Percentiles rank a stretch among this genome's conserved stretches.
Conservation (phyloP, 1,284 basidiomycete species). For the Tranzscheliella williamsii region DNA sequence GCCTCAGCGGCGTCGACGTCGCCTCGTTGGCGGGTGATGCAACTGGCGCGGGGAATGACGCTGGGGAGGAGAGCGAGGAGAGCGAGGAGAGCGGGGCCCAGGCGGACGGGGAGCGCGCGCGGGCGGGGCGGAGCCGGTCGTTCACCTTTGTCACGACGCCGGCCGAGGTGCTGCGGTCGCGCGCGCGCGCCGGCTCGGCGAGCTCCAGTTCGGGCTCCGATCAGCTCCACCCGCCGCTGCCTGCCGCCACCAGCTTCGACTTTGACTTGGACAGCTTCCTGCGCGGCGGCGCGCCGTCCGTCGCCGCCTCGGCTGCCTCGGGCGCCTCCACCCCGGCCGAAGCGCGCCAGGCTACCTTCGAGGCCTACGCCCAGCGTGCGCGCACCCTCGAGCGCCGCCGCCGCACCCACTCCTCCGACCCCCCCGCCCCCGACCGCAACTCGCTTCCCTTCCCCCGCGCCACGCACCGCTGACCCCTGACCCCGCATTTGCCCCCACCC, state of each 20-base stretch:
- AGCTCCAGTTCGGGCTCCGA: too few species aligned
- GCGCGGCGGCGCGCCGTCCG: constrained; percentile 4
- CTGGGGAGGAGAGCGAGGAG: too few species aligned
- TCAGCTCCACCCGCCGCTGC: too few species aligned
- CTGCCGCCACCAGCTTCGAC: too few species aligned
- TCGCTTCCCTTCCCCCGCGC: constrained; percentile 20
- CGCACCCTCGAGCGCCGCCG: constrained; percentile 17
- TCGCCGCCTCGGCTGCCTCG: constrained; percentile 1
- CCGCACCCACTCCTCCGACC: too few species aligned
- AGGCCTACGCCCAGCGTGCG: constrained; percentile 29
- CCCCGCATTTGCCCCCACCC: too few species aligned
- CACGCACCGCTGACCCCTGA: constrained; percentile 21
- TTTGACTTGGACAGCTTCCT: constrained; percentile 29
- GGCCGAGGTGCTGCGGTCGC: constrained; percentile 23
- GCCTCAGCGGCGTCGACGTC: too few species aligned
- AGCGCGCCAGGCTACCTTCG: constrained; percentile 29
- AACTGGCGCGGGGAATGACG: too few species aligned
- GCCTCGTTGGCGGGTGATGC: too few species aligned
- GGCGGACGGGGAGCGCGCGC: constrained; percentile 8
- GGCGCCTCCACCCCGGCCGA: constrained; percentile 28
- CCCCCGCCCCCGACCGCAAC: background rate
- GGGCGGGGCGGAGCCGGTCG: constrained; percentile 12
- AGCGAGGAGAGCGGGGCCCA: too few species aligned
- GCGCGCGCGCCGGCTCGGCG: too few species aligned
- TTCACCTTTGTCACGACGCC: constrained; percentile 33